Evolutionary conservation across 257 asterid species (phyloP), one percentile per base, ranked within the genome.

Genomic region (Penstemon davidsonii): DNA sequence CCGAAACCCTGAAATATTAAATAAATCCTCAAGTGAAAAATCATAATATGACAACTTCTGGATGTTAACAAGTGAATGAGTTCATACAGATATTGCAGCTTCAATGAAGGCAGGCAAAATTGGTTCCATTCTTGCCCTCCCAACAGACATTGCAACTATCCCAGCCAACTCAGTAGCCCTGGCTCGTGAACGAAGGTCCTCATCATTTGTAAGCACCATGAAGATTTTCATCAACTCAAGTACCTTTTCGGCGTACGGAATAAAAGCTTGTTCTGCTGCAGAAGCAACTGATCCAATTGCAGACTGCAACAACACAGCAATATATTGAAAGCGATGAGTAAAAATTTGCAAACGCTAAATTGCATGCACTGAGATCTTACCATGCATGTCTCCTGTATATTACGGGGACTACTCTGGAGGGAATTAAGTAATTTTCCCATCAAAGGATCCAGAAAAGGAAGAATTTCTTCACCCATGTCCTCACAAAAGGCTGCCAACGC

Each of bases 401-500:
- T 86, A 38, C 94, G 96, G 11, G 93, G 77, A 77, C 92, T 90
- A 78, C 63, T 86, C 75, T 90, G 97, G 67, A 93, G 94, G 67
- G 96, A 87, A 10, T 83, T 82, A 51, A 90, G 88, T 75, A 93
- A 80, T 75, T 84, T 94, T 68, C 73, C 95, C 97, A 94, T 87
- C 83, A 94, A 81, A 75, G 96, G 90, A 75, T 91, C 96, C 77
- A 91, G 68, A 79, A 85, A 94, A 44, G 97, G 96, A 81, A 94
- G 95, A 76, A 94, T 94, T 80, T 87, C 99, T 45, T 87, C 96
- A 3, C 96, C 99, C 99, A 94, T 94, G 73, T 94, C 75, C 95
- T 94, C 99, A 81, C 97, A 91, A 81, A 94, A 94, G 73, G 99
- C 97, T 42, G 99, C 99, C 86, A 94, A 78, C 18, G 97, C 97